These are phyloP conservation scores for Nematocida sp. DNA, from an alignment of 371 early-diverging fungal genomes.

Conservation along the genomic window DNA sequence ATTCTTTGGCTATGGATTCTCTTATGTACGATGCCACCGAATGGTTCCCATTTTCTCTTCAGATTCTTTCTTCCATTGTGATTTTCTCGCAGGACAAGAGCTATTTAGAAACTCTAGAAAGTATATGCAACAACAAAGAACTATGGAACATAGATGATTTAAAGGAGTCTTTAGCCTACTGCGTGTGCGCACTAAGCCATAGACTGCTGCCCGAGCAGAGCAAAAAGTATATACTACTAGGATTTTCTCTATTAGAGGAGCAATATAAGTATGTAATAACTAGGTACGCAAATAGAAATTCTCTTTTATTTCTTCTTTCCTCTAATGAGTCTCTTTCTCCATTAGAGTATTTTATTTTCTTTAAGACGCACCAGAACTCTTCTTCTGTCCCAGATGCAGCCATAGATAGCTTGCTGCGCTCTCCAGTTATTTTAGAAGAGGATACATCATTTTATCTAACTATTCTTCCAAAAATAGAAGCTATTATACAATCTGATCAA, in stretches of 20 bases:
- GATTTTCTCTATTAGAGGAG: background rate
- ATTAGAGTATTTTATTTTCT: background rate
- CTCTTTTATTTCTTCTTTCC: background rate
- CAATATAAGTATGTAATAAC: background rate
- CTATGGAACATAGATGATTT: background rate
- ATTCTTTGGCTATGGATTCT: background rate
- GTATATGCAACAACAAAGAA: background rate
- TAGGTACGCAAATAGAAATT: background rate
- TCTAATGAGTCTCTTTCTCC: background rate
- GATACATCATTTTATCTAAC: conserved; percentile 1
- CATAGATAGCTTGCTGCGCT: background rate
- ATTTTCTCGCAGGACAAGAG: background rate
- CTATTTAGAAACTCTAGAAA: background rate
- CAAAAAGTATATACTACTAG: background rate
- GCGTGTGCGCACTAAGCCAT: background rate
- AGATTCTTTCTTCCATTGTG: background rate
- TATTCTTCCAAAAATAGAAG: background rate
- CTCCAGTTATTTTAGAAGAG: background rate
- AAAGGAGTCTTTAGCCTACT: background rate
- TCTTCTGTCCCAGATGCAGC: background rate
- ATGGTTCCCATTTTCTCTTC: conserved; percentile 11
- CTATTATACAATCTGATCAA: background rate
- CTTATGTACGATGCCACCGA: background rate
- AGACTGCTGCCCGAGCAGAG: background rate
- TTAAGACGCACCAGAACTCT: background rate